A percentile compares a stretch with the other conserved stretches of the same genome.
Conservation (phyloP, 2,329 filamentous ascomycete genomes). For the Periglandula ipomoeae region DNA sequence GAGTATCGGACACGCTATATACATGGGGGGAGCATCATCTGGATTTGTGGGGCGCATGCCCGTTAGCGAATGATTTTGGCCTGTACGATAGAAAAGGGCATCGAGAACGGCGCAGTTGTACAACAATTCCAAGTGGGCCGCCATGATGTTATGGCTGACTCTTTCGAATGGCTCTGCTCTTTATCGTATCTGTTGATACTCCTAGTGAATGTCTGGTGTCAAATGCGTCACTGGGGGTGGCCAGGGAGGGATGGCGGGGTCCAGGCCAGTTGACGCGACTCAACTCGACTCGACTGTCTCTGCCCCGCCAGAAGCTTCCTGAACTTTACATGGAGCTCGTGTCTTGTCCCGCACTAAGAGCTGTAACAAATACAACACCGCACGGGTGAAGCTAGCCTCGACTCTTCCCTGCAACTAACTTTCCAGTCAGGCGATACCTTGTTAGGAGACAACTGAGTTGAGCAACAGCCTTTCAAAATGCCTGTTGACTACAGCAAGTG, state of each 20-base stretch:
- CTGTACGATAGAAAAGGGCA: conserved; percentile 4
- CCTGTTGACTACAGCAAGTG: conserved; percentile 59
- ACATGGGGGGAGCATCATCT: conserved; percentile 2
- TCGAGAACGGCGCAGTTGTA: conserved; percentile 4
- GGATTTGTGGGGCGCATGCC: not conserved
- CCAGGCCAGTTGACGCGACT: not conserved
- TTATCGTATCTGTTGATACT: too few relatives aligned
- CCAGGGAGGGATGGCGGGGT: not conserved
- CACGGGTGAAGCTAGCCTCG: not conserved
- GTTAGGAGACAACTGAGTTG: not conserved
- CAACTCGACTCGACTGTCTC: too few relatives aligned
- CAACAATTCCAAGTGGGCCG: not conserved
- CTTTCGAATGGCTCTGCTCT: not conserved
- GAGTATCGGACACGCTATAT: conserved; percentile 1
- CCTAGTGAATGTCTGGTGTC: not conserved
- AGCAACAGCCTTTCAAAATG: conserved; percentile 25
- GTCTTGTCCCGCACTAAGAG: not conserved
- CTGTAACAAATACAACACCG: not conserved
- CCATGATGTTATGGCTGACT: not conserved
- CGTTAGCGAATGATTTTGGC: conserved; percentile 3
- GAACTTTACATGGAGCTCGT: too few relatives aligned
- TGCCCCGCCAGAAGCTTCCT: not conserved
- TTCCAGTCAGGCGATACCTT: not conserved
- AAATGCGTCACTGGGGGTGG: not conserved
- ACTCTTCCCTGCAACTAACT: not conserved